Evolutionary conservation across 2,329 filamentous ascomycete genomes (phyloP).

Genomic region (Beauveria sp.): DNA sequence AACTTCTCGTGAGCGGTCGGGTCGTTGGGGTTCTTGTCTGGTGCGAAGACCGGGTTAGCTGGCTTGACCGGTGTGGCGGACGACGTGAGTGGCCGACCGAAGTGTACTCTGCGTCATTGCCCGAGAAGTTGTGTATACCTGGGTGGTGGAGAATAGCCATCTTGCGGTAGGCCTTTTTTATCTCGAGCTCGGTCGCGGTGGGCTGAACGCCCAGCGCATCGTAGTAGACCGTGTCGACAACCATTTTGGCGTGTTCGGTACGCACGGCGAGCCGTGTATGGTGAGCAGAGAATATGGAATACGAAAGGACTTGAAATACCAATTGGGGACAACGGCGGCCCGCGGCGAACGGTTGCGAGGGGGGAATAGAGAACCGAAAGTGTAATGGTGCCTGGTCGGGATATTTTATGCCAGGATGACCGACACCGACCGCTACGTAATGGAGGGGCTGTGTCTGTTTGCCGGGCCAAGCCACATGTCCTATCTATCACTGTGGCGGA

Average conservation of each 20-base stretch:
- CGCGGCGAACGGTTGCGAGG: neutral
- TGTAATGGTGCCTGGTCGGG: constrained; percentile 9
- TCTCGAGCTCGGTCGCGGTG: constrained; percentile 81
- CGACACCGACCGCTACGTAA: constrained; percentile 24
- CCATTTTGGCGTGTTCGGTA: constrained; percentile 49
- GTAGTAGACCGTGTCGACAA: constrained; percentile 83
- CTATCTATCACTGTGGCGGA: constrained; percentile 4
- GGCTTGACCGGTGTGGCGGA: neutral
- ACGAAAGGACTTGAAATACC: neutral
- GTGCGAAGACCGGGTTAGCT: constrained; percentile 5
- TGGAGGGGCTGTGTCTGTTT: constrained; percentile 26
- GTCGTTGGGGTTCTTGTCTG: constrained; percentile 97
- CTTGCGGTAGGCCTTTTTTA: constrained; percentile 95
- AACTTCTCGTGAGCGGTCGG: constrained; percentile 91
- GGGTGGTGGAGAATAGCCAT: constrained; percentile 90
- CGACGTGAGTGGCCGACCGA: neutral
- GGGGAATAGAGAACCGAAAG: neutral
- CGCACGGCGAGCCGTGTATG: neutral
- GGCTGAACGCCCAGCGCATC: constrained; percentile 79
- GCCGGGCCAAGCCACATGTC: neutral
- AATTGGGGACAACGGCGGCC: neutral
- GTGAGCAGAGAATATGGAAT: neutral
- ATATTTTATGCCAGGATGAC: constrained; percentile 15
- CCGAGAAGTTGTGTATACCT: constrained; percentile 40
- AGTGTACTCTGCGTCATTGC: neutral